Percentiles rank a stretch among this genome's conserved stretches.
These are phyloP conservation scores for Pelargonium australe DNA, from an alignment of 441 rosid genomes.

Conservation along the genomic window DNA sequence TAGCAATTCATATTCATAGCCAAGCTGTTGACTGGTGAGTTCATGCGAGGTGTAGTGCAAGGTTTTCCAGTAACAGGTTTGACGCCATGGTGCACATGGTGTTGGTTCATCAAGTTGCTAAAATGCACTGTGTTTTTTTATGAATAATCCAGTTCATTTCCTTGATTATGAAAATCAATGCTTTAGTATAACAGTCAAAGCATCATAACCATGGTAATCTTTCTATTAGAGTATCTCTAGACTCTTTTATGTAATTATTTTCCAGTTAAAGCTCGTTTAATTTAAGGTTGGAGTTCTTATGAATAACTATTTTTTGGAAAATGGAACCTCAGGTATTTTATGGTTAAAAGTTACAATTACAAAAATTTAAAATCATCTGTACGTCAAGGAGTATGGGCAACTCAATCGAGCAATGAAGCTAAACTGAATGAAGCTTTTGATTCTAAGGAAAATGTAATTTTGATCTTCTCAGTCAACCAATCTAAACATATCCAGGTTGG, in stretches of 20 bases:
- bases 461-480: constrained; percentile 88
- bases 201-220: too few species aligned
- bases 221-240: too few species aligned
- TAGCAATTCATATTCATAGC: background rate
- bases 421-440: constrained; percentile 97
- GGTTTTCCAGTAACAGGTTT: constrained; percentile 8
- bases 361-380: constrained; percentile 97
- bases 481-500: constrained; percentile 95
- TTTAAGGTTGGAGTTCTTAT: too few species aligned
- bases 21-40: constrained; percentile 2
- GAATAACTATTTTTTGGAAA: constrained; percentile 9
- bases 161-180: too few species aligned
- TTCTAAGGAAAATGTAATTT: constrained; percentile 78
- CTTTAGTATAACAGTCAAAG: too few species aligned
- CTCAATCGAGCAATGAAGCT: constrained; percentile 96
- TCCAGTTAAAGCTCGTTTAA: too few species aligned
- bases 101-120: constrained; percentile 15
- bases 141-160: too few species aligned
- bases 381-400: constrained; percentile 99
- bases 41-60: constrained; percentile 1
- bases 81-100: background rate
- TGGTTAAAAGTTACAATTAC: constrained; percentile 93
- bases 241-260: too few species aligned
- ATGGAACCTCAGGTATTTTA: constrained; percentile 71
- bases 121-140: background rate